Evolutionary conservation across 495 filamentous ascomycete genomes (phyloP), one percentile per base, ranked within the genome.

Genomic region (Penicillium alfredii): DNA sequence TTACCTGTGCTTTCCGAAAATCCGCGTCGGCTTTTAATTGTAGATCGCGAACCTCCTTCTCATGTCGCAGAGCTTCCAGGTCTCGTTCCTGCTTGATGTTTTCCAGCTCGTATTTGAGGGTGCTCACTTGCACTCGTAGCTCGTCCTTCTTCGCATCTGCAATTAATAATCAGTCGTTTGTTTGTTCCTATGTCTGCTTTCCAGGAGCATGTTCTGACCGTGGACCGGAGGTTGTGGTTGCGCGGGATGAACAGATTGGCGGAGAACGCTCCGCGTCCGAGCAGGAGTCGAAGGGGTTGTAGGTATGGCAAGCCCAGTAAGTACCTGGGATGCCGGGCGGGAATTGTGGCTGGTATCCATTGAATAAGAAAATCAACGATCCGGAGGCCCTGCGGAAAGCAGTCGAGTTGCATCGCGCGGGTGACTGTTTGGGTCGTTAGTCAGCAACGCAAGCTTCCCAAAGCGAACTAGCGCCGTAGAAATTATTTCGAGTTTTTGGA

Each of bases 51-150:
- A 93, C 55, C 47, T 95, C 88, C 47, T 87, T 84, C 37, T 93
- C 85, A 49, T 86, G 81, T 35, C 82, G 77, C 8, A 95, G 61
- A 3, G 69, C 72, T 33, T 78, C 63, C 30, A 95, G 65, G 25
- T 93, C 89, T 44, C 86, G 80, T 55, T 96, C 92, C 36, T 94
- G 86, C 44, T 87, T 88, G 42, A 86, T 67, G 8, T 74, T 68
- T 52, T 90, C 72, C 21, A 86, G 52, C 45, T 86, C 83, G 62
- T 84, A 86, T 35, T 71, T 74, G 22, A 84, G 58, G 4, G 79
- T 75, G 45, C 79, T 81, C 15, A 86, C 55, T 56, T 84, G 77
- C 1, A 81, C 73, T 21, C 82, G 76, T 4, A 86, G 56, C 38
- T 79, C 75, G 25, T 87, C 82, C 41, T 82, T 86, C 34, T 68